Base-by-base conservation (phyloP, 2,329 filamentous ascomycete species). In the Botrytis hyacinthi region DNA sequence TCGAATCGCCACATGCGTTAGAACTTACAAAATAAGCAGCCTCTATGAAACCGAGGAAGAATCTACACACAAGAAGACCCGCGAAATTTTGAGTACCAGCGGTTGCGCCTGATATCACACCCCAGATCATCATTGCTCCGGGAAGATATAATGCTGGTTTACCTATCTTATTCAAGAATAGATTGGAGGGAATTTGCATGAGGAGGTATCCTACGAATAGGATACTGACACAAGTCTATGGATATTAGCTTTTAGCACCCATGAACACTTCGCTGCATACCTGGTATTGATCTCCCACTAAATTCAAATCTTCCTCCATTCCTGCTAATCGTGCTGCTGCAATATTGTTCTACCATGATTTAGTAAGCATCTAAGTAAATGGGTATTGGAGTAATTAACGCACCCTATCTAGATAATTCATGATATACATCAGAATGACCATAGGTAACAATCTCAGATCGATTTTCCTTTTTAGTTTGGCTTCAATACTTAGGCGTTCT, bases 351-450 rank as follows among this genome's bases (percentile, higher is more conserved):
- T 72, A 44, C 35, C 26, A 35, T 42, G 22, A 29, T 67, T 67
- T 46, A 57, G 29, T 46, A 44, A 44, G 22, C 29, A 18, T 37
- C 10, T 12, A 1, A 32, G 20, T 14, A n/a, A 5, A 6, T 35
- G 9, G 4, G 35, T 4, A 37, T 44, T 2, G 5, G 32, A 22
- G 29, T 22, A 46, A 35, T n/a, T 10, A 26, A 72, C 61, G 26
- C 14, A 72, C 70, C 61, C 80, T 76, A 76, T 90, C 88, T 20
- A 92, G 82, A 79, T 91, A 92, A 78, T 92, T 92, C 83, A 92
- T 84, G 77, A 92, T 90, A 76, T 92, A 93, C 85, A 93, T 92
- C 67, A 92, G 77, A 70, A 92, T 88, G 60, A 92, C 84, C 82
- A 90, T 89, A 0, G 91, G 91, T 77, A 93, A 83, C 54, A 93